These are phyloP conservation scores for Cephaloascus fragrans DNA, from an alignment of 805 yeast genomes.

Conservation along the genomic window DNA sequence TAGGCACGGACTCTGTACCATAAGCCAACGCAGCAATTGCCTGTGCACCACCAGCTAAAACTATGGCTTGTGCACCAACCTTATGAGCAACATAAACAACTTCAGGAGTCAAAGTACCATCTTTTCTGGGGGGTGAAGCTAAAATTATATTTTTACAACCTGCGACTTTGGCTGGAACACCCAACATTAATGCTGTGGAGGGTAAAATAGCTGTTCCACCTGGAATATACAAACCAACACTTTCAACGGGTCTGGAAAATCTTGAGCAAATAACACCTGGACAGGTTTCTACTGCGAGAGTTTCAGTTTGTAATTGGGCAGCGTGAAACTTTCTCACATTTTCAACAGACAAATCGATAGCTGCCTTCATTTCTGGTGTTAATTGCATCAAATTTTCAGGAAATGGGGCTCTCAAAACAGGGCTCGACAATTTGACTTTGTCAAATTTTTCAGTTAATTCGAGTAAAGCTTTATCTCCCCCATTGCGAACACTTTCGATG, in stretches of 20 bases:
- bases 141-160: slow-evolving; percentile 87
- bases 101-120: slow-evolving; percentile 92
- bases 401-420: slow-evolving; percentile 84
- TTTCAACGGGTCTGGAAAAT: slow-evolving; percentile 89
- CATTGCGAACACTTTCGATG: slow-evolving; percentile 59
- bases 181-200: slow-evolving; percentile 95
- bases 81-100: slow-evolving; percentile 96
- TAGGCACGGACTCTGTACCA: slow-evolving; percentile 87
- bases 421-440: slow-evolving; percentile 60
- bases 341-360: slow-evolving; percentile 82
- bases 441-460: slow-evolving; percentile 90
- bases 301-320: slow-evolving; percentile 76
- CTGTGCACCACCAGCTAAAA: slow-evolving; percentile 98
- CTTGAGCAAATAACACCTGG: slow-evolving; percentile 94
- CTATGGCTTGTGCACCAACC: slow-evolving; percentile 83
- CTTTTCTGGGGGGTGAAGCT: slow-evolving; percentile 93
- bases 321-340: slow-evolving; percentile 89
- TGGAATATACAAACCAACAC: slow-evolving; percentile 93
- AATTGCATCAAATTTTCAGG: slow-evolving; percentile 66
- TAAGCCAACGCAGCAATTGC: slow-evolving; percentile 99
- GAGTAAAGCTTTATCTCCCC: slow-evolving; percentile 83
- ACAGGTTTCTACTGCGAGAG: slow-evolving; percentile 78
- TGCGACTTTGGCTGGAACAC: slow-evolving; percentile 97
- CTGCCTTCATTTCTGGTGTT: slow-evolving; percentile 63
- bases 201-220: slow-evolving; percentile 99